A percentile compares a stretch with the other conserved stretches of the same genome.
Conservation (phyloP, 176 grass and related monocot genomes). For the Miscanthus lutarioriparius region DNA sequence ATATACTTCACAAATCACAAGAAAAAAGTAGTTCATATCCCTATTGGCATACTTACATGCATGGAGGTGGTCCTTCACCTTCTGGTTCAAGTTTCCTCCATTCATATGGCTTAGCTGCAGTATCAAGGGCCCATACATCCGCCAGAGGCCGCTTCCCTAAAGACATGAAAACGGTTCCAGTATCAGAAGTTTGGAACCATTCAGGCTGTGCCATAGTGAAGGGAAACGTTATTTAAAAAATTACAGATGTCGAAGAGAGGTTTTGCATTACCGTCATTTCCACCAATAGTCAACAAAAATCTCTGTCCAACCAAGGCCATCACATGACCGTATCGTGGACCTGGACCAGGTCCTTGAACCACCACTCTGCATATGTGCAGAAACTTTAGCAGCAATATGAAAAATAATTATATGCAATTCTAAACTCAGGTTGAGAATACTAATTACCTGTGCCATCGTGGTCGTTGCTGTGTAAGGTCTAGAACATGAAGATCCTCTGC, state of each 20-base stretch:
- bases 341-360: slow-evolving; percentile 99
- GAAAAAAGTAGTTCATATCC: background rate
- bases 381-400: slow-evolving; percentile 44
- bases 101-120: slow-evolving; percentile 98
- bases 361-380: slow-evolving; percentile 66
- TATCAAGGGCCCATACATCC: slow-evolving; percentile 99
- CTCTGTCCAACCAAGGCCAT: slow-evolving; percentile 99
- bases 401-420: slow-evolving; percentile 7
- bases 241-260: slow-evolving; percentile 26
- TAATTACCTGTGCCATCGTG: slow-evolving; percentile 98
- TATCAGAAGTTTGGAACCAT: slow-evolving; percentile 2
- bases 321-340: slow-evolving; percentile 96
- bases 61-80: slow-evolving; percentile 97
- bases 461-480: slow-evolving; percentile 91
- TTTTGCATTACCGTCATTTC: slow-evolving; percentile 91
- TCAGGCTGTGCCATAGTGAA: slow-evolving; percentile 3
- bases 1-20: slow-evolving; percentile 3
- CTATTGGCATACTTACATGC: slow-evolving; percentile 79
- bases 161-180: slow-evolving; percentile 30
- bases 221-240: slow-evolving; percentile 2
- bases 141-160: slow-evolving; percentile 92
- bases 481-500: slow-evolving; percentile 99
- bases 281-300: slow-evolving; percentile 98
- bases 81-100: slow-evolving; percentile 99
- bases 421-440: slow-evolving; percentile 16